Percentiles rank a stretch among this genome's conserved stretches.
phyloP scores from a whole-genome alignment of 1,139 yeast species.

The Yarrowia galli region DNA sequence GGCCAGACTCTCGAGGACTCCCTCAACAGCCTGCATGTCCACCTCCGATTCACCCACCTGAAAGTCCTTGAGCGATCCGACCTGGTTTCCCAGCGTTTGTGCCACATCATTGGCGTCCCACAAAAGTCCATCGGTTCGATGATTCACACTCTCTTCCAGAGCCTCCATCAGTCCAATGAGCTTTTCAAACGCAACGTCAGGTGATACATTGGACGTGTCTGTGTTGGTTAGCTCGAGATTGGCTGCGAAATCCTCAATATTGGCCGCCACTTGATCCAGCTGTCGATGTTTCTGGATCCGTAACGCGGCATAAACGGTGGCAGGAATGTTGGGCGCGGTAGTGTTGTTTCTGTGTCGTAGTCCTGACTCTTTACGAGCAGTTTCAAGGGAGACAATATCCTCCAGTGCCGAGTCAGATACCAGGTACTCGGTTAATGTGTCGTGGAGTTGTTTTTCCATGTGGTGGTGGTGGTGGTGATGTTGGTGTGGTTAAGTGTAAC shows the following conservation, averaged over 20 bases:
- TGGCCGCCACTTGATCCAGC: neutral
- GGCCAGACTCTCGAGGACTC: constrained; percentile 5
- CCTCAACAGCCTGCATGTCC: constrained; percentile 17
- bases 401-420: constrained; percentile 14
- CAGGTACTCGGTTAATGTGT: constrained; percentile 6
- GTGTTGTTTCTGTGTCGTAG: constrained; percentile 2
- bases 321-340: constrained; percentile 5
- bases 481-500: too few species aligned
- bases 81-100: constrained; percentile 21
- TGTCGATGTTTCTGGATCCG: constrained; percentile 25
- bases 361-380: constrained; percentile 10
- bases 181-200: constrained; percentile 12
- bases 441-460: constrained; percentile 20
- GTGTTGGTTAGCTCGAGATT: neutral
- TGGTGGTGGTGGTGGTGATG: too few species aligned
- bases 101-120: constrained; percentile 30
- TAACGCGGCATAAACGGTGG: constrained; percentile 16
- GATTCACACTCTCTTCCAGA: constrained; percentile 6
- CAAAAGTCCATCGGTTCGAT: neutral
- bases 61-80: constrained; percentile 21
- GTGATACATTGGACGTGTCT: neutral
- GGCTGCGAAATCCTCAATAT: constrained; percentile 3
- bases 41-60: constrained; percentile 1
- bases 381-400: constrained; percentile 2
- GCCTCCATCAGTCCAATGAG: constrained; percentile 12